A percentile compares a stretch with the other conserved stretches of the same genome.
phyloP scores from a whole-genome alignment of 805 yeast species.

The Yamadazyma ubonensis region DNA sequence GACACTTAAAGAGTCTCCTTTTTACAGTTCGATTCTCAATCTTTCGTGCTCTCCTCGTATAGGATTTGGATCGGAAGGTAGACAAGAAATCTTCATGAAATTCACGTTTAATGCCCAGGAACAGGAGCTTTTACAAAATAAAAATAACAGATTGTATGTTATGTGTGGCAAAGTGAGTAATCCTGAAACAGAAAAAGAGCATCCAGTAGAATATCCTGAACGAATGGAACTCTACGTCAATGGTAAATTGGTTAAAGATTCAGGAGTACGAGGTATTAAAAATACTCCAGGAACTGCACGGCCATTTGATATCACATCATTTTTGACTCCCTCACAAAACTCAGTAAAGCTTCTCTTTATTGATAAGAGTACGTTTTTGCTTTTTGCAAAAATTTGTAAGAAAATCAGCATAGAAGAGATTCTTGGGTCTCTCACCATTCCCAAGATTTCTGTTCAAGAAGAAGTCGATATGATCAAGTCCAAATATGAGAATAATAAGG shows the following conservation, averaged over 20 bases:
- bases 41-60: conserved; percentile 50
- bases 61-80: conserved; percentile 27
- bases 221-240: conserved; percentile 71
- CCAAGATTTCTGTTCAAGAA: conserved; percentile 43
- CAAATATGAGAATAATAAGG: conserved; percentile 16
- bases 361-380: conserved; percentile 46
- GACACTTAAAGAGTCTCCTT: conserved; percentile 33
- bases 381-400: conserved; percentile 41
- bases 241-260: conserved; percentile 40
- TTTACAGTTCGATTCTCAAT: conserved; percentile 48
- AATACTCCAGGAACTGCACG: conserved; percentile 73
- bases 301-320: conserved; percentile 74
- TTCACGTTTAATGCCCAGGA: conserved; percentile 35
- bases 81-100: conserved; percentile 32
- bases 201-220: conserved; percentile 60
- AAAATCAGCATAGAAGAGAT: conserved; percentile 1
- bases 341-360: conserved; percentile 54
- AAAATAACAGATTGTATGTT: conserved; percentile 39
- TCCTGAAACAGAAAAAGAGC: neutral
- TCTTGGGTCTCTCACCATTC: neutral
- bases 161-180: conserved; percentile 48
- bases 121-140: conserved; percentile 36
- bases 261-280: conserved; percentile 70
- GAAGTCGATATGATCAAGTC: conserved; percentile 48
- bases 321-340: neutral